These are phyloP conservation scores for Fusarium tricinctum DNA, from an alignment of 2,329 filamentous ascomycete genomes.

Conservation along the genomic window DNA sequence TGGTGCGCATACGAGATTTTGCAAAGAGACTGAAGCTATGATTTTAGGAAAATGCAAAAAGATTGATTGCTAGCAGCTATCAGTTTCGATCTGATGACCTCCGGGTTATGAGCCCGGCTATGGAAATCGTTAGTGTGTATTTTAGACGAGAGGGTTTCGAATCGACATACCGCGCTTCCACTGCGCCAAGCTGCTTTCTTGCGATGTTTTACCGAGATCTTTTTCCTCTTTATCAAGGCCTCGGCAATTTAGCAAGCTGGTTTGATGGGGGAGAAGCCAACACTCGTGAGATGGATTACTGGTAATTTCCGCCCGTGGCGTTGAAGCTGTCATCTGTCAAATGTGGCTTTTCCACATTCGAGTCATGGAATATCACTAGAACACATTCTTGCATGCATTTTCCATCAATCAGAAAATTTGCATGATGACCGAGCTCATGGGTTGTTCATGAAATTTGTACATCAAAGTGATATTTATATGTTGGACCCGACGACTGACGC, in stretches of 20 bases:
- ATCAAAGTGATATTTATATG: too few relatives aligned
- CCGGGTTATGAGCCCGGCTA: constrained; percentile 43
- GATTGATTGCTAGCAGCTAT: constrained; percentile 24
- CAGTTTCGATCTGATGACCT: constrained; percentile 35
- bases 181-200: constrained; percentile 37
- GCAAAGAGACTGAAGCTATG: neutral
- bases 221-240: neutral
- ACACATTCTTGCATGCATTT: neutral
- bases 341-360: neutral
- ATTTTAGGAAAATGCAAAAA: neutral
- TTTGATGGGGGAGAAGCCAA: too few relatives aligned
- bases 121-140: constrained; percentile 9
- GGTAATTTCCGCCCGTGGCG: neutral
- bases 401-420: neutral
- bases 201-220: constrained; percentile 2
- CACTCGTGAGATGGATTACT: too few relatives aligned
- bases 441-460: too few relatives aligned
- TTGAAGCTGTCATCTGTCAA: neutral
- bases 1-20: too few relatives aligned
- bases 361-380: neutral
- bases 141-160: neutral
- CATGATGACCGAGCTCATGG: neutral
- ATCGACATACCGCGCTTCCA: constrained; percentile 32
- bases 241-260: neutral
- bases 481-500: too few relatives aligned